phyloP scores from a whole-genome alignment of 257 asterid genomes.

The Solanum tarapatanum region DNA sequence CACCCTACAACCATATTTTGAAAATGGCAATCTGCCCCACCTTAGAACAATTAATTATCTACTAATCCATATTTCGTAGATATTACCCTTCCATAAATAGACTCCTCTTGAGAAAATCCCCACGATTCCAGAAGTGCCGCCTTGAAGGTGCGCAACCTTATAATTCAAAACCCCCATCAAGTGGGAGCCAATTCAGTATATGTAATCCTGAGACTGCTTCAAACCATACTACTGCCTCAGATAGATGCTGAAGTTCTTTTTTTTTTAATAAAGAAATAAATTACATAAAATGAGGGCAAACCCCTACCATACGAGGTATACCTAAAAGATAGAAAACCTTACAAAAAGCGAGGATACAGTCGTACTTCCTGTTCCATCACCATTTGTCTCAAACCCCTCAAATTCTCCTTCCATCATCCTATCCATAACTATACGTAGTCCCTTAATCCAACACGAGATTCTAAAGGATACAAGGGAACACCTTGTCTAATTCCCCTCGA shows the following conservation, averaged over 20 bases:
- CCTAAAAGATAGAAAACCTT: not conserved
- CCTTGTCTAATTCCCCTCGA: not conserved
- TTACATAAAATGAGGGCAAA: not conserved
- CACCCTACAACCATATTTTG: not conserved
- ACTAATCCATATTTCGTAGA: not conserved
- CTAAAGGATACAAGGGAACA: not conserved
- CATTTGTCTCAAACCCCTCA: not conserved
- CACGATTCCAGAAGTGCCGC: not conserved
- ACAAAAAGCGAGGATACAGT: not conserved
- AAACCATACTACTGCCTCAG: not conserved
- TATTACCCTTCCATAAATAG: not conserved
- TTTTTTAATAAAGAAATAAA: not conserved
- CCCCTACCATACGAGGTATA: not conserved
- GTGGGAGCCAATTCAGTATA: not conserved
- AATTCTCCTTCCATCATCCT: not conserved
- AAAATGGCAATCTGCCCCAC: not conserved
- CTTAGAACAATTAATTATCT: not conserved
- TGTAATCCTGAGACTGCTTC: not conserved
- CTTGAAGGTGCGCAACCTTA: not conserved
- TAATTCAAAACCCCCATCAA: not conserved
- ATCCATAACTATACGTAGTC: not conserved
- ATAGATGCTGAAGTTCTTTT: not conserved
- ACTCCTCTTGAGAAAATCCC: not conserved
- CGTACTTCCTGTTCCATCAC: not conserved
- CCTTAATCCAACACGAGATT: not conserved